Percentiles rank a stretch among this genome's conserved stretches.
Evolutionary conservation across 129 eudicot species (phyloP).

Genomic region (Erigeron canadensis): DNA sequence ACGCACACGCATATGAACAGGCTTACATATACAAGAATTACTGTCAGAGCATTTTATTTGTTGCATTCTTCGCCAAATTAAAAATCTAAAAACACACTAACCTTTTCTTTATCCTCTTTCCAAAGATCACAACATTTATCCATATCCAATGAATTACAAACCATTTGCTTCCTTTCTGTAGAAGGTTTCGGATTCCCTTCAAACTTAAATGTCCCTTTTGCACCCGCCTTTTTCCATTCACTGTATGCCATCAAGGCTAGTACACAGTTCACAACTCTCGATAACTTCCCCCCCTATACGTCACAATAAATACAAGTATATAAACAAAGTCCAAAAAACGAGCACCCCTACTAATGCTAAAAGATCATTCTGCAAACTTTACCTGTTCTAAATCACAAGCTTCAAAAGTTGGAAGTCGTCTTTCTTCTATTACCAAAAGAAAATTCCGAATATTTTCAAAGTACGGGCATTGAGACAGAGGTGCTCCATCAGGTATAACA

Average conservation of each 20-base stretch:
- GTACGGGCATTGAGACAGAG: conserved; percentile 69
- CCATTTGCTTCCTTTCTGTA: conserved; percentile 45
- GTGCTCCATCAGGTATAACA: conserved; percentile 78
- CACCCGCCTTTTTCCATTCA: conserved; percentile 78
- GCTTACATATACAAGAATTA: conserved; percentile 26
- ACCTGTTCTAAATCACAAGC: conserved; percentile 89
- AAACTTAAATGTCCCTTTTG: conserved; percentile 48
- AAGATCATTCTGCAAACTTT: background rate
- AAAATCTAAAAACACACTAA: conserved; percentile 32
- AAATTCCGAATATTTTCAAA: conserved; percentile 79
- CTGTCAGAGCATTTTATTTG: conserved; percentile 22
- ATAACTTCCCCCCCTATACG: conserved; percentile 68
- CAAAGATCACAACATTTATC: conserved; percentile 35
- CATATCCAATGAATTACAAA: conserved; percentile 51
- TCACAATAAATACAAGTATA: conserved; percentile 7
- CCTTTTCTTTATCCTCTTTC: conserved; percentile 50
- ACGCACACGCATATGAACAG: conserved; percentile 56
- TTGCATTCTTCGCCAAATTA: conserved; percentile 5
- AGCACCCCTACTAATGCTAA: too few relatives aligned
- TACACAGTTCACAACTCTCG: conserved; percentile 74
- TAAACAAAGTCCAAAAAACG: background rate
- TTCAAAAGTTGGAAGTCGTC: conserved; percentile 82
- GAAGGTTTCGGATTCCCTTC: conserved; percentile 55
- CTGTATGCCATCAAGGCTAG: conserved; percentile 69
- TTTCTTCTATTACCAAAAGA: conserved; percentile 57